These are phyloP conservation scores for Colletotrichum sp. DNA, from an alignment of 2,329 filamentous ascomycete species.

Conservation along the genomic window DNA sequence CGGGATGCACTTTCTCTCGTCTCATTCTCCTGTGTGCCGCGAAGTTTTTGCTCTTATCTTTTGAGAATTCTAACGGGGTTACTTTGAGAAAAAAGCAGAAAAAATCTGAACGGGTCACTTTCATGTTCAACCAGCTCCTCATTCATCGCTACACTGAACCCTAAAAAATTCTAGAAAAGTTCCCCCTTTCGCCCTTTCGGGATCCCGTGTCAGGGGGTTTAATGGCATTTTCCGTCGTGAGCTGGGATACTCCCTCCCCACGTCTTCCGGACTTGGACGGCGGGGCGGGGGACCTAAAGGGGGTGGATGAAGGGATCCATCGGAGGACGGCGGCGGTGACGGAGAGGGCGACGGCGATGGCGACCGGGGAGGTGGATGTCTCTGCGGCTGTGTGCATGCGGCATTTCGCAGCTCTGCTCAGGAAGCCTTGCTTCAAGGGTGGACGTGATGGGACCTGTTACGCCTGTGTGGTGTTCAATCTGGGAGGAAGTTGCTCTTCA, in stretches of 20 bases:
- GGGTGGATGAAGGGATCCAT: background rate
- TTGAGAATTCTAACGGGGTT: background rate
- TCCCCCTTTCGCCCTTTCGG: background rate
- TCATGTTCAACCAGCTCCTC: background rate
- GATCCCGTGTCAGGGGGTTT: background rate
- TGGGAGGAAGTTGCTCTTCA: background rate
- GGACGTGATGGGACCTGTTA: background rate
- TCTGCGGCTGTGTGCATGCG: background rate
- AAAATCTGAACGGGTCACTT: background rate
- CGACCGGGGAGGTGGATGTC: background rate
- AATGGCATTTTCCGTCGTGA: background rate
- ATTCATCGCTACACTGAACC: background rate
- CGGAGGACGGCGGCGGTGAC: background rate
- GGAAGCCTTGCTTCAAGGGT: background rate
- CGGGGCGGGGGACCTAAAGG: background rate
- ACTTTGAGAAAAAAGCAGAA: background rate
- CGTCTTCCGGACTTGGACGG: background rate
- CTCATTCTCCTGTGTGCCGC: background rate
- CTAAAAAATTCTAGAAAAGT: background rate
- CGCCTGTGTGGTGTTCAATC: background rate
- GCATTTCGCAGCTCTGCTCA: background rate
- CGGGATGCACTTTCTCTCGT: background rate
- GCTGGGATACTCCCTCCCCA: background rate
- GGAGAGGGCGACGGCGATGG: background rate
- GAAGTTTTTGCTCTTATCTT: background rate